Base-by-base conservation (phyloP, 2,329 filamentous ascomycete species). In the Ceratocystis ficicola region DNA sequence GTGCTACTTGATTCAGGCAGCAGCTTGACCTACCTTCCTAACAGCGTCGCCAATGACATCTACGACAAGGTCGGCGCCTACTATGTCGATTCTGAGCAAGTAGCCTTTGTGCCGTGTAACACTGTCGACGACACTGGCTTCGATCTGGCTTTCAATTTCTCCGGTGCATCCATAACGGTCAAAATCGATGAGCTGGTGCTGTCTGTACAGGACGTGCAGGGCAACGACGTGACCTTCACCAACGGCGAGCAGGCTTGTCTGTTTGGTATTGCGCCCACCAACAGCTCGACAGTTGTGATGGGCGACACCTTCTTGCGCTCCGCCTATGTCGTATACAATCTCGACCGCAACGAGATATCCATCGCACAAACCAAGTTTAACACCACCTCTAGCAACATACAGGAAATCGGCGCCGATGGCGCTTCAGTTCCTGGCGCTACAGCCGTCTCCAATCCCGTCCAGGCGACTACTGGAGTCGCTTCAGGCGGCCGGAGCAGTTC, bases 261-360 rank as follows among this genome's bases (percentile, higher is more conserved):
- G 44, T 88, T 90, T 70, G 87, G 86, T 66, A 81, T 90, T 68
- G 78, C 82, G 2, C 83, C 85, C 1, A 79, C 84, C 1, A 79
- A 79, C 1, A 69, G 73, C 1, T 77, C 79, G 36, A 80, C 81
- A n/a, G 79, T 81, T 55, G 82, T 89, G 1, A 76, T 91, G 32
- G 88, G 88, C 17, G 88, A 90, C 72, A 88, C 87, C 0, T 91
- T 91, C 73, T 77, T 91, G 65, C 80, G 88, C 61, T 87, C 85
- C 44, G 87, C 87, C 0, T 91, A 91, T 70, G 81, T 89, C 15
- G 87, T 91, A 10, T 90, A 88, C 72, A 87, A 90, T 72, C 77
- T 90, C 25, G 82, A 79, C 32, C 89, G 88, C 73, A 85, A 89
- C 72, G 79, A 87, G 74, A 85, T 90, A 69, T 86, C 84, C 1